Base-by-base conservation (phyloP, 306 rosid genomes). In the Dryas drummondii region DNA sequence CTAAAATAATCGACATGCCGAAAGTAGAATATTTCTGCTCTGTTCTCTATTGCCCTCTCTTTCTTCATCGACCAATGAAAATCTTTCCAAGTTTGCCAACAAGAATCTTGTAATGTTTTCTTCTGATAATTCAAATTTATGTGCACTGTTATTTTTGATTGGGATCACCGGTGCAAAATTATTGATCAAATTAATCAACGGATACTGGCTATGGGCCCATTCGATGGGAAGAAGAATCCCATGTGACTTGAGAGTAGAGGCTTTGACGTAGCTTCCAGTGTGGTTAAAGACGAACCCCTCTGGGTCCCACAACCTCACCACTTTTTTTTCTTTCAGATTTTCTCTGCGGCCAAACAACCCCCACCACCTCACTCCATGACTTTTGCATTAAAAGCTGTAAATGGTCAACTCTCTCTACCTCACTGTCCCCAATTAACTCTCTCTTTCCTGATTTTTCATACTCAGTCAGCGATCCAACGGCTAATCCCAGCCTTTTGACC, bases 391-490 rank as follows among this genome's bases (percentile, higher is more conserved):
- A 91, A 88, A 83, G 90, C 72, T 66, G 90, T 60, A 61, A 83
- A 86, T 82, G 91, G 96, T 91, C 96, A 91, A 91, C 93, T 83
- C 80, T 80, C 93, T 83, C 80, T 80, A 78, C 87, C 84, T 69
- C 80, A 52, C 87, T 86, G 91, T 91, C 90, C 44, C 80, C 88
- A 91, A 88, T 91, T 75, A 65, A 78, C 58, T 52, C 74, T 22
- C 27, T 54, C 1, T 67, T 41, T 56, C 37, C 65, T 5, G 40
- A 55, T 44, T 69, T 60, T 13, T 64, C 71, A 62, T 14, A 1
- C 14, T 1, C 40, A 64, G 79, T 76, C 89, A 64, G 67, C 76
- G 50, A 83, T 84, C 88, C 79, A 91, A 91, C 97, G 96, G 93
- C 91, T 89, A 85, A 56, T 80, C 79, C 26, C 72, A 4, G 61